Base-by-base conservation (phyloP, 441 rosid species). In the Gossypium aridum region DNA sequence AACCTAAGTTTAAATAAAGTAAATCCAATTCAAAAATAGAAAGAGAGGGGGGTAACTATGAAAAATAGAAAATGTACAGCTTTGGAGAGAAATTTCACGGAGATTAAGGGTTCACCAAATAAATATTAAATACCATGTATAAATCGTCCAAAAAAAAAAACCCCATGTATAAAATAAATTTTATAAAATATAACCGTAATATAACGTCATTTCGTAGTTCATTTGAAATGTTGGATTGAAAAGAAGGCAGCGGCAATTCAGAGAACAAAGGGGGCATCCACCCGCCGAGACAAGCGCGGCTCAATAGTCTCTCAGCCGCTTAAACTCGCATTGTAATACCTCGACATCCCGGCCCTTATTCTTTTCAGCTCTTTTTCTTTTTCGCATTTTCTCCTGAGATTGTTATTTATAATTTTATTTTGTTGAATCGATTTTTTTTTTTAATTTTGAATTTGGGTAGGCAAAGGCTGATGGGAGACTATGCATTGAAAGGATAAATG, bases 231-330 rank as follows among this genome's bases (percentile, higher is more conserved):
- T 39, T 65, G 69, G 74, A 63, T 53, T 57, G 20, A 75, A 13
- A 61, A 75, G 22, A 60, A 64, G 65, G 74, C 80, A 78, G 87
- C 80, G 87, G 86, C 85, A 83, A 69, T 84, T 78, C 77, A 22
- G 61, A 65, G 56, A 54, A 63, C 37, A 16, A 47, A 4, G 31
- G 28, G 55, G 31, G 19, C 64, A 9, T 16, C 62, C 14, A 23
- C 55, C 28, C 14, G 54, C 37, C 13, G 53, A 53, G 49, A 60
- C 14, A 26, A 67, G 69, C 64, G 67, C 75, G 20, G 49, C 64
- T 75, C 60, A 67, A 67, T 67, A 12, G 14, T 67, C 12, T 47
- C 19, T 47, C 56, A 45, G 79, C 70, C 69, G 64, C 31, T 47
- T 17, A 14, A 28, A 68, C 60, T 62, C 49, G 14, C 7, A 55